phyloP scores from a whole-genome alignment of 129 eudicot genomes.

The Flaveria trinervia region DNA sequence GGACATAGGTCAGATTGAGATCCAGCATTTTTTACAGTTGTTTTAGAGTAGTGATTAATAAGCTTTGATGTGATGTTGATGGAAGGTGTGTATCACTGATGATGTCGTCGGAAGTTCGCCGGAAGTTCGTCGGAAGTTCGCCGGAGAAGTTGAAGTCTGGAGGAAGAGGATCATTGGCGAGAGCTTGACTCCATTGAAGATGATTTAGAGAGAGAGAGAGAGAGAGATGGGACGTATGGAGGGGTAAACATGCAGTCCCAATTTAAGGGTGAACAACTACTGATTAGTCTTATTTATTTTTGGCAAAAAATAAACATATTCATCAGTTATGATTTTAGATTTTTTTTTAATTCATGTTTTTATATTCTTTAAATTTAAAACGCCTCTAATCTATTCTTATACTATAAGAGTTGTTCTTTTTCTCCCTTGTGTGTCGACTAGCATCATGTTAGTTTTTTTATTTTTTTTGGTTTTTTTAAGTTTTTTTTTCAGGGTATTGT shows the following conservation, averaged over 20 bases:
- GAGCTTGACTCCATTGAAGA: constrained; percentile 7
- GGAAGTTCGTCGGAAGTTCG: constrained; percentile 5
- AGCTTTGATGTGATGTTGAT: not conserved
- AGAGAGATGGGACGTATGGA: constrained; percentile 37
- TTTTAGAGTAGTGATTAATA: not conserved
- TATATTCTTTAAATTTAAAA: no score
- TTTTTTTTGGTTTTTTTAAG: no score
- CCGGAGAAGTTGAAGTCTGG: not conserved
- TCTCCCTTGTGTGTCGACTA: no score
- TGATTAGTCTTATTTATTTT: not conserved
- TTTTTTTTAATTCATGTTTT: no score
- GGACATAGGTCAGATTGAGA: constrained; percentile 46
- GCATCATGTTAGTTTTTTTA: no score
- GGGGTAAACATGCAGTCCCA: constrained; percentile 36
- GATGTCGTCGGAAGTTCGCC: not conserved
- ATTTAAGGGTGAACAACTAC: constrained; percentile 31
- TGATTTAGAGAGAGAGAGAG: constrained; percentile 18
- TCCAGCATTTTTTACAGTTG: constrained; percentile 45
- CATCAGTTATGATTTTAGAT: no score
- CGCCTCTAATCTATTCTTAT: no score
- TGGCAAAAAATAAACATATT: no score
- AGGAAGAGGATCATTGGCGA: constrained; percentile 1
- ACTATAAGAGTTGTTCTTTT: no score
- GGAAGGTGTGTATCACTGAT: not conserved
- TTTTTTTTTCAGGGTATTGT: no score